A percentile compares a stretch with the other conserved stretches of the same genome.
These are phyloP conservation scores for Aspergillus mulundensis DNA, from an alignment of 495 filamentous ascomycete species.

Conservation along the genomic window DNA sequence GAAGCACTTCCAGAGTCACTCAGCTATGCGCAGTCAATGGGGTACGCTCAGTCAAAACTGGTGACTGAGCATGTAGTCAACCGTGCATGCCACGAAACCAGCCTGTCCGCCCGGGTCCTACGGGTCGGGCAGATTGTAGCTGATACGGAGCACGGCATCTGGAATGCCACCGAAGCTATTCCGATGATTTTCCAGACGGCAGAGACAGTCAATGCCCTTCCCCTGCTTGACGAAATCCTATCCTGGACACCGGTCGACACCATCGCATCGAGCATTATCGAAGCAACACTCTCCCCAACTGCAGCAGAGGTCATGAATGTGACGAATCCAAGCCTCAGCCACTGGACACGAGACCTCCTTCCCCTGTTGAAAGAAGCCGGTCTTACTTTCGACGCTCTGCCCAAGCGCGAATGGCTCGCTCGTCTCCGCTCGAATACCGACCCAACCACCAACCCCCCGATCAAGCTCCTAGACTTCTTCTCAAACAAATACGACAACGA, in stretches of 20 bases:
- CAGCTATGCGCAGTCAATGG: slow-evolving; percentile 45
- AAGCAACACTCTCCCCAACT: slow-evolving; percentile 17
- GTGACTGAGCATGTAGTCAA: slow-evolving; percentile 53
- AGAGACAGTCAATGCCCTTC: slow-evolving; percentile 45
- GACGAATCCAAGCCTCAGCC: slow-evolving; percentile 42
- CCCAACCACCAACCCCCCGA: slow-evolving; percentile 36
- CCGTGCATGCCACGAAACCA: slow-evolving; percentile 26
- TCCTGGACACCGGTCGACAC: slow-evolving; percentile 60
- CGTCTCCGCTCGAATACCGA: slow-evolving; percentile 37
- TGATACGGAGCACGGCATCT: slow-evolving; percentile 49
- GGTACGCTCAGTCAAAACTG: slow-evolving; percentile 60
- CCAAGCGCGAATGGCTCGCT: slow-evolving; percentile 43
- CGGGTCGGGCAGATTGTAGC: slow-evolving; percentile 57
- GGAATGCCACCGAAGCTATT: slow-evolving; percentile 61
- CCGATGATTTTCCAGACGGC: slow-evolving; percentile 53
- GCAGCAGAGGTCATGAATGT: slow-evolving; percentile 34
- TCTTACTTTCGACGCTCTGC: slow-evolving; percentile 43
- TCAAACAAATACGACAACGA: slow-evolving; percentile 40
- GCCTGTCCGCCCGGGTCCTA: slow-evolving; percentile 34
- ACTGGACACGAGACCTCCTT: slow-evolving; percentile 48
- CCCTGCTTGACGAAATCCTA: slow-evolving; percentile 46
- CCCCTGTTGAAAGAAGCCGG: slow-evolving; percentile 40
- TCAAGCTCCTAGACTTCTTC: slow-evolving; percentile 49
- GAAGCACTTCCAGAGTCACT: slow-evolving; percentile 52
- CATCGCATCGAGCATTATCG: slow-evolving; percentile 43